A percentile compares a stretch with the other conserved stretches of the same genome.
Conservation (phyloP, 2,329 filamentous ascomycete genomes). For the Penicillium sp. region DNA sequence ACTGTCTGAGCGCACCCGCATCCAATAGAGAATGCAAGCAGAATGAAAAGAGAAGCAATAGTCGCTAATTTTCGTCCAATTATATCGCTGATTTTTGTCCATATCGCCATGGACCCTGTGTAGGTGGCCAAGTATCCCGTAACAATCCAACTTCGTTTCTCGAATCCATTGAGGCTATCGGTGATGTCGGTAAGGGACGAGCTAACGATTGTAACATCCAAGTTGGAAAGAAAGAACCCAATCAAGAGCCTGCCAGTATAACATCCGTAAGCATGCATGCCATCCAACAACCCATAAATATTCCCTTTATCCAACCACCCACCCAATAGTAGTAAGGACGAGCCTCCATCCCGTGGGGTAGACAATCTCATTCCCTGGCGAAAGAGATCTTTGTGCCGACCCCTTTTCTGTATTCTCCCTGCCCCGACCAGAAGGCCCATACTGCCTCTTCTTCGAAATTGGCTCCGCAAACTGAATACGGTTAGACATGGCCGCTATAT, state of each 20-base stretch:
- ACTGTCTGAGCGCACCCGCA: slow-evolving; percentile 33
- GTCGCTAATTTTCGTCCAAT: slow-evolving; percentile 29
- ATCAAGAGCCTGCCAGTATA: slow-evolving; percentile 22
- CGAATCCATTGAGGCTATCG: slow-evolving; percentile 32
- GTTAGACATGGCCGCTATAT: slow-evolving; percentile 15
- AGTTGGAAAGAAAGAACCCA: slow-evolving; percentile 32
- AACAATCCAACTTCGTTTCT: slow-evolving; percentile 36
- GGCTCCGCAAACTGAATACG: slow-evolving; percentile 24
- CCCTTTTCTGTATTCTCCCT: slow-evolving; percentile 19
- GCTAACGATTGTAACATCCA: slow-evolving; percentile 38
- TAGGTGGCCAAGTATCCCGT: slow-evolving; percentile 37
- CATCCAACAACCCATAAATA: neutral
- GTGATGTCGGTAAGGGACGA: slow-evolving; percentile 37
- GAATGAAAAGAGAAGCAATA: slow-evolving; percentile 26
- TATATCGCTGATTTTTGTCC: slow-evolving; percentile 35
- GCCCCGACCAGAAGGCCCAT: neutral
- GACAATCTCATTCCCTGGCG: slow-evolving; percentile 25
- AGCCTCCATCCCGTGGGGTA: slow-evolving; percentile 26
- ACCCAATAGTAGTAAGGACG: slow-evolving; percentile 22
- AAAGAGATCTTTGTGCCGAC: slow-evolving; percentile 17
- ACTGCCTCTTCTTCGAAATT: slow-evolving; percentile 5
- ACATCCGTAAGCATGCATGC: slow-evolving; percentile 2
- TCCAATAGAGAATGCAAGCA: slow-evolving; percentile 32
- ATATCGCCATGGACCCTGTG: slow-evolving; percentile 33
- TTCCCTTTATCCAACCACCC: neutral